A percentile compares a stretch with the other conserved stretches of the same genome.
These are phyloP conservation scores for Neonectria coccinea DNA, from an alignment of 2,329 filamentous ascomycete genomes.

Conservation along the genomic window DNA sequence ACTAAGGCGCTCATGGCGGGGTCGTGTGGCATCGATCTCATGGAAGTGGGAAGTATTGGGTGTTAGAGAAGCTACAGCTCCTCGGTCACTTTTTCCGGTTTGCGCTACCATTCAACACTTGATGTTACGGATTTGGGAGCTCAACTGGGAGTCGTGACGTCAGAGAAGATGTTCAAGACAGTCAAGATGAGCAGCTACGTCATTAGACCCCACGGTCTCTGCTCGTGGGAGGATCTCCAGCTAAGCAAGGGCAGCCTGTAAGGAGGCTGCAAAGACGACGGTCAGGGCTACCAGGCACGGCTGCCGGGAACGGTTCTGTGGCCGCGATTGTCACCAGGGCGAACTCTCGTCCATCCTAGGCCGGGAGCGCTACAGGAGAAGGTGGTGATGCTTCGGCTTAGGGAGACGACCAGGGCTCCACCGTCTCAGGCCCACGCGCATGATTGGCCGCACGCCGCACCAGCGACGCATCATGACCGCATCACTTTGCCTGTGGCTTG, in stretches of 20 bases:
- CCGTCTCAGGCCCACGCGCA: constrained; percentile 15
- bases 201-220: constrained; percentile 19
- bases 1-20: background rate
- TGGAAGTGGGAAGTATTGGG: constrained; percentile 11
- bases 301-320: background rate
- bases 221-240: background rate
- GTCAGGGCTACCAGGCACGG: constrained; percentile 15
- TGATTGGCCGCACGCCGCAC: constrained; percentile 29
- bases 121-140: background rate
- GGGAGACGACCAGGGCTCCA: constrained; percentile 11
- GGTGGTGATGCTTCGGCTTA: constrained; percentile 21
- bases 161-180: constrained; percentile 7
- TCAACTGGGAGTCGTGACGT: constrained; percentile 27
- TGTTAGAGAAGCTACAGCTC: constrained; percentile 4
- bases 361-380: constrained; percentile 6
- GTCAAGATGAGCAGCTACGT: constrained; percentile 12
- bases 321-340: constrained; percentile 7
- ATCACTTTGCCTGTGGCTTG: constrained; percentile 35
- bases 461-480: constrained; percentile 39
- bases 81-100: background rate
- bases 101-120: constrained; percentile 12
- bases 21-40: background rate
- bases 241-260: constrained; percentile 1
- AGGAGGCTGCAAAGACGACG: constrained; percentile 4
- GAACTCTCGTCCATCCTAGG: constrained; percentile 1